Percentiles rank a stretch among this genome's conserved stretches.
These are phyloP conservation scores for Venturia carpophila DNA, from an alignment of 2,329 filamentous ascomycete genomes.

Conservation along the genomic window DNA sequence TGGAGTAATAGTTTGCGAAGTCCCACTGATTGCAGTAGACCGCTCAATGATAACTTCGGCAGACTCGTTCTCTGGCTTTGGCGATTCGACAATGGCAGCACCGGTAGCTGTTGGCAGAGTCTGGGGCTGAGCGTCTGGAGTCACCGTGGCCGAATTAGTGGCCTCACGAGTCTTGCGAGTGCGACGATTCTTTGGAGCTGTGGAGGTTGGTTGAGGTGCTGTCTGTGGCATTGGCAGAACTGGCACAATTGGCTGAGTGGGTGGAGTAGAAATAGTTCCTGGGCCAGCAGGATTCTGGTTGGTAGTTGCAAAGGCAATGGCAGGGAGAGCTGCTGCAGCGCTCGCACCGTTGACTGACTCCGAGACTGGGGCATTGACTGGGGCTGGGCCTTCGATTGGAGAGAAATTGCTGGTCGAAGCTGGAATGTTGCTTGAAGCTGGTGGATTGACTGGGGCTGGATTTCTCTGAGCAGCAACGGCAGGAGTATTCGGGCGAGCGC, in stretches of 20 bases:
- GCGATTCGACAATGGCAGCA: not conserved
- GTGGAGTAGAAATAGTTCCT: not conserved
- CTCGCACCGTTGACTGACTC: not conserved
- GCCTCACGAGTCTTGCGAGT: slow-evolving; percentile 14
- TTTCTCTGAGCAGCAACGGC: slow-evolving; percentile 2
- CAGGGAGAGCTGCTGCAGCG: not conserved
- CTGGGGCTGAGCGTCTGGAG: slow-evolving; percentile 1
- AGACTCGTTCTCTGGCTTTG: not conserved
- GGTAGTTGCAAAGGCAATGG: not conserved
- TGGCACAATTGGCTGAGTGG: not conserved
- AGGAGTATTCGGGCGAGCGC: not conserved
- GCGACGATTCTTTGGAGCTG: slow-evolving; percentile 1
- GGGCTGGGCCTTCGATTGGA: not conserved
- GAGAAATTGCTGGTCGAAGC: not conserved
- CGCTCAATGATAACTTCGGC: not conserved
- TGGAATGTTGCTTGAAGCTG: not conserved
- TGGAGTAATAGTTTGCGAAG: not conserved
- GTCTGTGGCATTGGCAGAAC: not conserved
- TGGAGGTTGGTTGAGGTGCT: not conserved
- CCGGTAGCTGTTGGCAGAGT: not conserved
- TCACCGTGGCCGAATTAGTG: slow-evolving; percentile 7
- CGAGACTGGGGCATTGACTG: not conserved
- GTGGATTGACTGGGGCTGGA: not conserved
- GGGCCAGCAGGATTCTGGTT: not conserved
- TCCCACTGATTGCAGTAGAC: not conserved